These are phyloP conservation scores for Cyamopsis tetragonoloba DNA, from an alignment of 306 rosid genomes.

Conservation along the genomic window DNA sequence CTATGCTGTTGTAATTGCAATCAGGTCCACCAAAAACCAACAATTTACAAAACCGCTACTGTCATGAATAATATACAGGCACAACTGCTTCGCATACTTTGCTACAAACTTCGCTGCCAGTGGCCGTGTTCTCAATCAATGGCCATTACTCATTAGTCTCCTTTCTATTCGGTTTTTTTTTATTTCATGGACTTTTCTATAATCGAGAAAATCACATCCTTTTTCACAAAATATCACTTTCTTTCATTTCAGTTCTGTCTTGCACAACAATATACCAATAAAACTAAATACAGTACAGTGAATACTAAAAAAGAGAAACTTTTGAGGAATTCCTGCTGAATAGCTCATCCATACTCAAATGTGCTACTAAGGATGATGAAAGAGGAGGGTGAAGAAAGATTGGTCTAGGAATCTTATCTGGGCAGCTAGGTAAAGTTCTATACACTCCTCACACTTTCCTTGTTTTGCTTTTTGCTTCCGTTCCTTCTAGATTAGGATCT, in stretches of 20 bases:
- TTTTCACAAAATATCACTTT: neutral
- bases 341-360: neutral
- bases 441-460: neutral
- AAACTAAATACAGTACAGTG: neutral
- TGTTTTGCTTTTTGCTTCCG: neutral
- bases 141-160: too few relatives aligned
- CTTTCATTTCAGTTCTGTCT: neutral
- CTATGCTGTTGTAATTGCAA: too few relatives aligned
- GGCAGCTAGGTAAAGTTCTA: constrained; percentile 4
- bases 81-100: neutral
- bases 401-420: neutral
- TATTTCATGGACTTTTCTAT: too few relatives aligned
- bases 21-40: too few relatives aligned
- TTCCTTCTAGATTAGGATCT: constrained; percentile 12
- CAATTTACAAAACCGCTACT: too few relatives aligned
- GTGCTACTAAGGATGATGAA: neutral
- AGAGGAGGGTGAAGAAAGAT: neutral
- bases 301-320: neutral
- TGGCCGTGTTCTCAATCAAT: too few relatives aligned
- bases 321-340: neutral
- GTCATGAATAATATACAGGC: too few relatives aligned
- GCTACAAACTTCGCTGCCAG: too few relatives aligned
- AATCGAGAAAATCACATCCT: neutral
- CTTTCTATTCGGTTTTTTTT: too few relatives aligned
- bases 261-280: neutral